These are phyloP conservation scores for Striga asiatica DNA, from an alignment of 257 asterid species.

Conservation along the genomic window DNA sequence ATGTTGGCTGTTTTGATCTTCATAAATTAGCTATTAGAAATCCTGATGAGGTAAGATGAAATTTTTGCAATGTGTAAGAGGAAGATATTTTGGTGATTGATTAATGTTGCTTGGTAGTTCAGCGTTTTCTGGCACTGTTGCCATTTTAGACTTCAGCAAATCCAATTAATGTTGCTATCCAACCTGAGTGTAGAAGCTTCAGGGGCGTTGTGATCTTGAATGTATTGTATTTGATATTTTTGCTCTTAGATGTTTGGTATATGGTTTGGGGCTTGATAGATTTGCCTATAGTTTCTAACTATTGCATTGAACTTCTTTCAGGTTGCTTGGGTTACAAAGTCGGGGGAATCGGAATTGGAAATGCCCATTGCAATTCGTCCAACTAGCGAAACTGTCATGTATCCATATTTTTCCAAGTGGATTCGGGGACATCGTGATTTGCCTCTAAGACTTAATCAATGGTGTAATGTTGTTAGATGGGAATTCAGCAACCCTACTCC, in stretches of 20 bases:
- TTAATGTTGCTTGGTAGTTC: too few species aligned
- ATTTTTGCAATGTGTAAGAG: neutral
- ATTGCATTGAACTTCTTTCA: slow-evolving; percentile 9
- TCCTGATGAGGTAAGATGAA: neutral
- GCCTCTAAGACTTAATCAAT: slow-evolving; percentile 86
- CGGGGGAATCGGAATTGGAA: slow-evolving; percentile 84
- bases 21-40: neutral
- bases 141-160: too few species aligned
- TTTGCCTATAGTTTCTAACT: slow-evolving; percentile 1
- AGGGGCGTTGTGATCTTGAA: neutral
- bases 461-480: slow-evolving; percentile 99
- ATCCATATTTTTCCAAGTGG: slow-evolving; percentile 96
- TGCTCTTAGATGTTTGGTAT: neutral
- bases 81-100: neutral
- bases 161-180: too few species aligned
- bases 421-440: slow-evolving; percentile 95
- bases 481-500: slow-evolving; percentile 98
- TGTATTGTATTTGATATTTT: neutral
- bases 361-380: slow-evolving; percentile 99
- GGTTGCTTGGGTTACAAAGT: slow-evolving; percentile 99
- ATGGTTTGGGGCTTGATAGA: neutral
- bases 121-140: too few species aligned
- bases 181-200: neutral
- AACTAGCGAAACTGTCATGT: slow-evolving; percentile 97
- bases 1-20: neutral